A percentile compares a stretch with the other conserved stretches of the same genome.
Conservation (phyloP, 2,329 filamentous ascomycete species). For the Nemania diffusa region DNA sequence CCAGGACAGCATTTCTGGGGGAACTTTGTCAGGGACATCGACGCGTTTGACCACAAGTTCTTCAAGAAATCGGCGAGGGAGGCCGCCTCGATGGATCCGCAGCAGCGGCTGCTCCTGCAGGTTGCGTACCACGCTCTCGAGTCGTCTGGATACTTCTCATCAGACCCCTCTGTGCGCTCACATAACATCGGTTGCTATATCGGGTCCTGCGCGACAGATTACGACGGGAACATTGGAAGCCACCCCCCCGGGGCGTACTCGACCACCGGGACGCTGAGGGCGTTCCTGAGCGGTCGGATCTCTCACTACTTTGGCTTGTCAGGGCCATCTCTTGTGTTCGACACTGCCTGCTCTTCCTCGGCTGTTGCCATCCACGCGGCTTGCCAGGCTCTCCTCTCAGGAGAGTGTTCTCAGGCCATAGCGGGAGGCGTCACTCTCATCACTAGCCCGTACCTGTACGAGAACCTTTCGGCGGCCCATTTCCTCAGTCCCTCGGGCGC, state of each 20-base stretch:
- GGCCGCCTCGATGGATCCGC: constrained; percentile 29
- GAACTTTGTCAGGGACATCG: constrained; percentile 42
- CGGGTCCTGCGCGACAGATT: constrained; percentile 38
- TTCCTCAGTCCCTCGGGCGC: constrained; percentile 46
- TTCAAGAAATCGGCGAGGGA: constrained; percentile 39
- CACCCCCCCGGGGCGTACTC: not conserved
- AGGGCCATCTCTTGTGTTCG: constrained; percentile 47
- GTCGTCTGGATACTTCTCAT: constrained; percentile 41
- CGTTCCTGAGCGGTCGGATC: constrained; percentile 45
- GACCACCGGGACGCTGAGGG: constrained; percentile 40
- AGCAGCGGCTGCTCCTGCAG: constrained; percentile 30
- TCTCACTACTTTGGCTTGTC: constrained; percentile 51
- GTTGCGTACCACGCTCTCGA: constrained; percentile 44
- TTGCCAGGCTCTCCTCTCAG: constrained; percentile 43
- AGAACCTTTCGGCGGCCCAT: constrained; percentile 35
- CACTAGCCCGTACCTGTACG: constrained; percentile 42
- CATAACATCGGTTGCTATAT: constrained; percentile 52
- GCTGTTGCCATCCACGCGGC: constrained; percentile 53
- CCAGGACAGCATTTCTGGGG: constrained; percentile 34
- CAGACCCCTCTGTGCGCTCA: too few species aligned
- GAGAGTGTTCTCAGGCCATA: constrained; percentile 49
- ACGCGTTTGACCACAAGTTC: constrained; percentile 44
- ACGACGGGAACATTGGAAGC: not conserved
- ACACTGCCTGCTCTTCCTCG: constrained; percentile 54
- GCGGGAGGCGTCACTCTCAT: constrained; percentile 50